Evolutionary conservation across 768 basidiomycete genomes (phyloP), one percentile per base, ranked within the genome.

Genomic region (Cyclocybe aegerita): DNA sequence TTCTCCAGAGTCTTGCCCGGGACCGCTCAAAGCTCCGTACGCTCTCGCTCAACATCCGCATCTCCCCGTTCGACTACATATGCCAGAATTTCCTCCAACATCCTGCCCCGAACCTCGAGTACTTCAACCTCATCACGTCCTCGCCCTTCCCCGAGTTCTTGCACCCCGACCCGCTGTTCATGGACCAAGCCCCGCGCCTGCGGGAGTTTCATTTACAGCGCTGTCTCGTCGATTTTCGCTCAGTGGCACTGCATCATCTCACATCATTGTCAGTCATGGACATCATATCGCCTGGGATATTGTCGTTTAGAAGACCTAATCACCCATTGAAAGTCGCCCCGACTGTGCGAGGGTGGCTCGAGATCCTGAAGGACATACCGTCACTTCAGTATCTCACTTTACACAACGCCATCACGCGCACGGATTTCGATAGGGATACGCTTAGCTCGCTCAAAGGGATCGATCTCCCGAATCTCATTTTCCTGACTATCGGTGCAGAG

Each of bases 141-240:
- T 56, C 49, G 35, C 59, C 61, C 12, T 61, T 63, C 45, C 60
- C 60, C 12, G 57, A 60, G 44, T 60, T 57, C 45, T 53, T 55
- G 7, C 59, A 52, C 48, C 53, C 59, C 15, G 60, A 52, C 10
- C 48, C 57, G 12, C 53, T 65, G 8, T 63, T 65, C 39, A 46
- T 57, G 6, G 50, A 54, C 7, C 35, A 54, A 16, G 64, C 64
- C 2, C 64, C 62, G 14, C 48, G 39, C 16, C 47, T 65, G 35
- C 52, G 57, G 33, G 43, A 44, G 34, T 40, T 63, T 14, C 61
- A 59, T 35, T 46, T 65, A 15, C 58, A 60, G 31, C 56, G 59
- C 42, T 65, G 64, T 49, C 55, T 65, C 17, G 39, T 61, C 33
- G 52, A 63, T 31, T 61, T 63, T 41, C 57, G 60, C 4, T 61